A percentile compares a stretch with the other conserved stretches of the same genome.
Evolutionary conservation across 2,329 filamentous ascomycete species (phyloP).

Genomic region (Exophiala sp.): DNA sequence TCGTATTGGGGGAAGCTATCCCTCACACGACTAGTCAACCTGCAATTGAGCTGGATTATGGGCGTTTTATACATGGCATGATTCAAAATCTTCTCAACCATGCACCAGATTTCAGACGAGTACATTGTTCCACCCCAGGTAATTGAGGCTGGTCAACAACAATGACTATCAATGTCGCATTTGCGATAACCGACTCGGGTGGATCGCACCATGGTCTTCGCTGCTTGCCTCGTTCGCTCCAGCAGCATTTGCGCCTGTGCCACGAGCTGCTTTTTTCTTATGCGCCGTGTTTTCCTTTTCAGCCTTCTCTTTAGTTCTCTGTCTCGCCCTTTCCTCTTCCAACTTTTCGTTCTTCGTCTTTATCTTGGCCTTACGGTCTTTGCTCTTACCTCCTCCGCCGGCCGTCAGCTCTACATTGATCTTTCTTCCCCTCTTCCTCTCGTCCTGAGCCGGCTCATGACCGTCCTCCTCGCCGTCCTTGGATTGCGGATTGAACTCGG

Average conservation of each 20-base stretch:
- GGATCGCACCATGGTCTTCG: conserved; percentile 37
- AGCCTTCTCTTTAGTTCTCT: conserved; percentile 38
- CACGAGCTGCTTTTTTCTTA: conserved; percentile 33
- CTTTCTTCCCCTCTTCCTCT: conserved; percentile 52
- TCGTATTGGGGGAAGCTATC: conserved; percentile 1
- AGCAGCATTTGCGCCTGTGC: conserved; percentile 23
- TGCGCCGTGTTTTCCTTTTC: conserved; percentile 34
- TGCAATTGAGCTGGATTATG: conserved; percentile 13
- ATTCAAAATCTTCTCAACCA: conserved; percentile 5
- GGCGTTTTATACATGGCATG: conserved; percentile 12
- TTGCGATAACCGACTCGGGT: conserved; percentile 43
- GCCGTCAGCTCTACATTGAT: conserved; percentile 95
- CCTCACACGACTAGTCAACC: conserved; percentile 17
- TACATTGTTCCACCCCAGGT: neutral
- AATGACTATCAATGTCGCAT: conserved; percentile 28
- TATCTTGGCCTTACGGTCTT: conserved; percentile 71
- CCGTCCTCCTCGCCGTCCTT: conserved; percentile 26
- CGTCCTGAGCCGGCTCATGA: neutral
- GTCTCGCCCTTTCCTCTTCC: conserved; percentile 61
- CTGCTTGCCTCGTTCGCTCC: conserved; percentile 6
- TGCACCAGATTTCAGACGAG: neutral
- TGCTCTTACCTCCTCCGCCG: conserved; percentile 73
- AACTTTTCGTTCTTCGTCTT: conserved; percentile 81
- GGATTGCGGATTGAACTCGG: conserved; percentile 61
- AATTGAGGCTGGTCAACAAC: neutral